phyloP scores from a whole-genome alignment of 768 basidiomycete genomes.

The Lanmaoa rubissima region DNA sequence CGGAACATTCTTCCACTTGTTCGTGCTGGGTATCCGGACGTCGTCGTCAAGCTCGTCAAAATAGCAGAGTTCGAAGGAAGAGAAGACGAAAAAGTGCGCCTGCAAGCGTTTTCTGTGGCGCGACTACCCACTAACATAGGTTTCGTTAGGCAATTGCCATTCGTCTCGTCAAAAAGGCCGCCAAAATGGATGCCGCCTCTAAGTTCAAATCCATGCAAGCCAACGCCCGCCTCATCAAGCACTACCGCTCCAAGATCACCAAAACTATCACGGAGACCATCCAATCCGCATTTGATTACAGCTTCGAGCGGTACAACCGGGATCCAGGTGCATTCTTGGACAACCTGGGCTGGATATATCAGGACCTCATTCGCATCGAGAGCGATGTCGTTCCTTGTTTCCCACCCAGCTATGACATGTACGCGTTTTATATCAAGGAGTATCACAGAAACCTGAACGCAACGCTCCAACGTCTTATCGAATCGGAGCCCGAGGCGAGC shows the following conservation, averaged over 20 bases:
- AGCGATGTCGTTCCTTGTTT: constrained; percentile 88
- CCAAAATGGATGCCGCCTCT: constrained; percentile 87
- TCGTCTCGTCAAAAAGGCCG: constrained; percentile 90
- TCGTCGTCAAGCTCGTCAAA: constrained; percentile 91
- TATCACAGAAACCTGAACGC: constrained; percentile 86
- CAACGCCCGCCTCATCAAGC: constrained; percentile 89
- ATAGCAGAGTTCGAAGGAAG: constrained; percentile 90
- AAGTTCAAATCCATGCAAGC: constrained; percentile 94
- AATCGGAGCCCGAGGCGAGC: constrained; percentile 82
- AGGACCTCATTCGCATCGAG: constrained; percentile 92
- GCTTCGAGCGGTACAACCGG: constrained; percentile 58
- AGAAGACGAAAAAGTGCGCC: constrained; percentile 89
- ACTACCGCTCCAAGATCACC: constrained; percentile 88
- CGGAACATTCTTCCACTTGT: constrained; percentile 77
- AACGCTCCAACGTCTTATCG: constrained; percentile 67
- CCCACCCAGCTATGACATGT: constrained; percentile 89
- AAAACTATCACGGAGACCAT: constrained; percentile 80
- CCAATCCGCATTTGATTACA: constrained; percentile 63
- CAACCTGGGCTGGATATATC: constrained; percentile 85
- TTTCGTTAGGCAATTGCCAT: constrained; percentile 80
- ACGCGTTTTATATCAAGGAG: constrained; percentile 76
- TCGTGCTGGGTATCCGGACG: constrained; percentile 73
- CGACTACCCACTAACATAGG: neutral
- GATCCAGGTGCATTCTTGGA: constrained; percentile 75
- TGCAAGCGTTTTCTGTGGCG: neutral